Evolutionary conservation across 352 stramenopile genomes (phyloP), one percentile per base, ranked within the genome.

Genomic region (Globisporangium orthogonon): DNA sequence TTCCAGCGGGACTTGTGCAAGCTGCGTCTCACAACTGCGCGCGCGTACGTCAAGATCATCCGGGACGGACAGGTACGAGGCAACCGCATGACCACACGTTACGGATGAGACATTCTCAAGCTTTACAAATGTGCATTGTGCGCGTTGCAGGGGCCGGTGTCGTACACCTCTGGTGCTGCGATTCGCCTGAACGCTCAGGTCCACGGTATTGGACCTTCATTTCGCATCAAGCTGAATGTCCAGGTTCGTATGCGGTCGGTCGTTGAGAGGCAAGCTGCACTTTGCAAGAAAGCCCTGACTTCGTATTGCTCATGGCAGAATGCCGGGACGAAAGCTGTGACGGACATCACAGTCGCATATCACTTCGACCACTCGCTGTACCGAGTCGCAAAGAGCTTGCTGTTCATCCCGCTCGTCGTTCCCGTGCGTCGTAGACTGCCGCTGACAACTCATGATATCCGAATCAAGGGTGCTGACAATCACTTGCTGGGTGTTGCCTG

Each of bases 1-100:
- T 97, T 97, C 56, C 91, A 97, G 65, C 74, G 86, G 29, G 86
- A 96, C 41, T 65, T 97, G 31, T 96, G 87, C 69, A 95, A 94
- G 47, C 64, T 97, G 11, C 82, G 91, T 0, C 71, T 97, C 40
- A 94, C 74, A 2, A 91, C 88, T 0, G 88, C 89, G 13, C 74
- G 87, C 4, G 78, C 89, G 0, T 97, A 96, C 50, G 89, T 97
- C 33, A 93, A 94, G 61, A 92, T 92, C 49, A 94, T 96, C 56
- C 92, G 91, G 52, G 86, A 94, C 50, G 87, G 87, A 23, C 83
- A 94, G 64, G 80, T 88, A 60, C 0, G 31, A n/a, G n/a, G 4
- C n/a, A 31, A 35, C 9, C 31, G 35, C n/a, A 6, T 33, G 14
- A 41, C 29, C 31, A 7, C 31, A 6, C 40, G 40, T 45, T n/a